Conservation (phyloP, 257 asterid genomes). For the Solanum virginianum region DNA sequence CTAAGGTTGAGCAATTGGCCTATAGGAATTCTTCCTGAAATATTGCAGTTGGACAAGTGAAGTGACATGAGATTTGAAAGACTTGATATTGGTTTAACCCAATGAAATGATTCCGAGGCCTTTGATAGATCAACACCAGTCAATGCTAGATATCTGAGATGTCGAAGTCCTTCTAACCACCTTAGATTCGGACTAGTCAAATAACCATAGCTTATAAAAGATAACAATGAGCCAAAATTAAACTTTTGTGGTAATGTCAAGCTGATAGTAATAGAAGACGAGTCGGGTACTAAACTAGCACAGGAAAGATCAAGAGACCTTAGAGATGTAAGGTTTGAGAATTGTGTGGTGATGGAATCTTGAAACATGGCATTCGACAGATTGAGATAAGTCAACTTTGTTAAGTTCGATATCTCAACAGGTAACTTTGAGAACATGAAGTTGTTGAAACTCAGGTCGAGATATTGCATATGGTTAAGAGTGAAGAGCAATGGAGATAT, state of each 20-base stretch:
- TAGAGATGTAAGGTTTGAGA: constrained; percentile 1
- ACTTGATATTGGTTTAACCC: constrained; percentile 1
- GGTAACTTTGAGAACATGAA: not conserved
- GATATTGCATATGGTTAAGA: constrained; percentile 2
- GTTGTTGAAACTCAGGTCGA: constrained; percentile 6
- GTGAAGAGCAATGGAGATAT: constrained; percentile 2
- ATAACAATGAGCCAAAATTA: not conserved
- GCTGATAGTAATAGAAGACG: not conserved
- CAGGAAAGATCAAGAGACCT: constrained; percentile 3
- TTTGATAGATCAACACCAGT: constrained; percentile 1
- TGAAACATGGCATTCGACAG: constrained; percentile 1
- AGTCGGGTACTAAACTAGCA: not conserved
- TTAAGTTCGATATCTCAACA: not conserved
- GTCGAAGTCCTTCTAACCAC: not conserved
- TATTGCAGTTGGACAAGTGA: not conserved
- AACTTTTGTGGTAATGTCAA: not conserved
- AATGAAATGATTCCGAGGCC: not conserved
- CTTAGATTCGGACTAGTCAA: not conserved
- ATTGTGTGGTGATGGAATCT: not conserved
- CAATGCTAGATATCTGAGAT: not conserved
- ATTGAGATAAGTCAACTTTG: not conserved
- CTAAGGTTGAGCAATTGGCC: not conserved
- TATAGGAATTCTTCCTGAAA: not conserved
- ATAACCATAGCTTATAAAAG: not conserved
- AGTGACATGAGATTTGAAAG: not conserved